Evolutionary conservation across 2,329 filamentous ascomycete genomes (phyloP).

Genomic region (Fusarium austroafricanum): DNA sequence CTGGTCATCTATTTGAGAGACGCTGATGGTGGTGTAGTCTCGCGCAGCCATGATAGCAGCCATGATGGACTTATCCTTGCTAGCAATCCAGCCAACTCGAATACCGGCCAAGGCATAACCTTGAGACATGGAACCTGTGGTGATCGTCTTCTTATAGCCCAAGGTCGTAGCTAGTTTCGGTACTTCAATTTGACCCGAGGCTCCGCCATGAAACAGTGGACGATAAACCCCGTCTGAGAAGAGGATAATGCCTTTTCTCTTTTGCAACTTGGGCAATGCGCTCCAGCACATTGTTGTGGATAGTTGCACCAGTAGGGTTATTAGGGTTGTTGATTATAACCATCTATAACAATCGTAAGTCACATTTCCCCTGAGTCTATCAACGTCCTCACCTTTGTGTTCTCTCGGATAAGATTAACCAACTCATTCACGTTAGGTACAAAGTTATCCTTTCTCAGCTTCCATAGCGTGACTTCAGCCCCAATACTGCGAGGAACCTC

Average conservation of each 20-base stretch:
- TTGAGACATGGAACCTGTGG: slow-evolving; percentile 86
- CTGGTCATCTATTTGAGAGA: slow-evolving; percentile 84
- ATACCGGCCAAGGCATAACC: slow-evolving; percentile 86
- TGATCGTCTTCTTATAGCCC: slow-evolving; percentile 76
- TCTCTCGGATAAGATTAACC: slow-evolving; percentile 70
- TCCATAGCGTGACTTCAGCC: slow-evolving; percentile 82
- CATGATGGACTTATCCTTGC: slow-evolving; percentile 70
- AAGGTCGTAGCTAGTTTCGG: slow-evolving; percentile 75
- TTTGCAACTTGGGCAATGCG: slow-evolving; percentile 72
- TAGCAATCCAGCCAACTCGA: slow-evolving; percentile 85
- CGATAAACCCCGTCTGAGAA: slow-evolving; percentile 86
- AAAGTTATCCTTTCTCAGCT: slow-evolving; percentile 73
- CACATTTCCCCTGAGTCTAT: not conserved
- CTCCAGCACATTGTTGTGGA: slow-evolving; percentile 70
- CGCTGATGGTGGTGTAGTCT: slow-evolving; percentile 88
- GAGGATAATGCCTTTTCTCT: slow-evolving; percentile 70
- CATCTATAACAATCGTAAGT: slow-evolving; percentile 49
- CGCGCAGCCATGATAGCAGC: slow-evolving; percentile 72
- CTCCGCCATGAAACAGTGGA: slow-evolving; percentile 77
- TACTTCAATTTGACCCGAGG: slow-evolving; percentile 63
- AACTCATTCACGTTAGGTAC: slow-evolving; percentile 75
- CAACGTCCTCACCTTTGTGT: slow-evolving; percentile 71
- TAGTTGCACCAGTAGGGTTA: slow-evolving; percentile 81
- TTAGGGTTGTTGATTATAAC: slow-evolving; percentile 77
- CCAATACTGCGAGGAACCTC: slow-evolving; percentile 78